Evolutionary conservation across 352 stramenopile genomes (phyloP), one percentile per base, ranked within the genome.

Genomic region (Pythium plurisporium): DNA sequence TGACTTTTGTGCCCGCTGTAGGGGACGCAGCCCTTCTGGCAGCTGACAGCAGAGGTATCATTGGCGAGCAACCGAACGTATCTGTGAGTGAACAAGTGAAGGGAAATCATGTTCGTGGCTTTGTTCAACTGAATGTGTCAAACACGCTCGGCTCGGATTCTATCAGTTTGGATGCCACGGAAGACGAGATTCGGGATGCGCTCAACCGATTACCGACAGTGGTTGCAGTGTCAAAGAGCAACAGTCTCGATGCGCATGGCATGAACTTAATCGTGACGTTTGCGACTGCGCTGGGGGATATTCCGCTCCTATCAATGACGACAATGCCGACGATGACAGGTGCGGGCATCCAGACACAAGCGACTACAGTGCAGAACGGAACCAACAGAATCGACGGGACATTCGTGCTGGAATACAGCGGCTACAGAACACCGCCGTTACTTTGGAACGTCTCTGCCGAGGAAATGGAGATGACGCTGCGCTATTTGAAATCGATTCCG

Each of bases 401-500:
- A 5, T 91, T 91, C 45, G 17, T 34, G 7, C 62, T 94, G 6
- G 53, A 31, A 0, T 91, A 90, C 22, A 66, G 62, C 20, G 70
- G 69, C 11, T 66, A 87, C 14, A 62, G 44, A 10, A 89, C 89
- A 1, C 73, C 72, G 2, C 59, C 58, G 20, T 68, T 98, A 25
- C 42, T 72, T 8, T 82, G 82, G 70, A 89, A 97, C 58, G 69
- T 89, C n/a, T 87, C 87, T 4, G 79, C 83, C 14, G 77, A 89
- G 43, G 85, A 95, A n/a, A 70, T 97, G 34, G 74, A 84, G 30
- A 62, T 53, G 19, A 76, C 85, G 10, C 64, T 97, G 5, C 70
- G 87, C 57, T 76, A 84, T 30, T 72, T 96, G 7, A 65, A 75
- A 38, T 73, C 68, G 11, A 75, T 96, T 62, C 76, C 76, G 23